A percentile compares a stretch with the other conserved stretches of the same genome.
These are phyloP conservation scores for Yarrowia phangngaensis DNA, from an alignment of 805 yeast genomes.

Conservation along the genomic window DNA sequence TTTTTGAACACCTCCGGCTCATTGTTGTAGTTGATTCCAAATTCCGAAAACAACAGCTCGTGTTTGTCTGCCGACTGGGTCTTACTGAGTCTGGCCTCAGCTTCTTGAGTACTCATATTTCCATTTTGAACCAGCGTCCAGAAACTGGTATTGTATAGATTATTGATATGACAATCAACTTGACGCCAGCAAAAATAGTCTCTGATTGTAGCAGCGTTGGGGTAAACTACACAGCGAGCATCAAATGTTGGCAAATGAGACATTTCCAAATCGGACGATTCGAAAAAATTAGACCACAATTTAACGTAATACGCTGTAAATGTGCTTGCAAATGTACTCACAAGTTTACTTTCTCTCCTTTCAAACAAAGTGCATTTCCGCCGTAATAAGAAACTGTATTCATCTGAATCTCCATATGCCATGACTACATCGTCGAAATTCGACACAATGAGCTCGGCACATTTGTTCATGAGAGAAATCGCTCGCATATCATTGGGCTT, in stretches of 20 bases:
- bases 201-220: slow-evolving; percentile 54
- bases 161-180: slow-evolving; percentile 92
- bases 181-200: slow-evolving; percentile 95
- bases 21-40: slow-evolving; percentile 84
- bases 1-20: slow-evolving; percentile 86
- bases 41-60: slow-evolving; percentile 72
- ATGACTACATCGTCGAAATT: slow-evolving; percentile 66
- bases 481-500: slow-evolving; percentile 89
- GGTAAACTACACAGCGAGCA: slow-evolving; percentile 84
- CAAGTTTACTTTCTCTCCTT: slow-evolving; percentile 75
- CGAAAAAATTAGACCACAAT: slow-evolving; percentile 62
- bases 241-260: slow-evolving; percentile 80
- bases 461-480: slow-evolving; percentile 69
- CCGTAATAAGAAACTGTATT: slow-evolving; percentile 70
- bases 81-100: slow-evolving; percentile 70
- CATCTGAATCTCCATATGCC: slow-evolving; percentile 96
- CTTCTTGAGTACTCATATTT: slow-evolving; percentile 67
- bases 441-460: slow-evolving; percentile 64
- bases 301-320: slow-evolving; percentile 72
- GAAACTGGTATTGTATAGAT: slow-evolving; percentile 86
- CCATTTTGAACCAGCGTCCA: slow-evolving; percentile 79
- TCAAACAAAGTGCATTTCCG: slow-evolving; percentile 68
- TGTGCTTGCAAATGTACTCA: slow-evolving; percentile 74
- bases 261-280: slow-evolving; percentile 43
- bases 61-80: slow-evolving; percentile 81